These are phyloP conservation scores for Paecilomyces sp. DNA, from an alignment of 2,329 filamentous ascomycete species.

Conservation along the genomic window DNA sequence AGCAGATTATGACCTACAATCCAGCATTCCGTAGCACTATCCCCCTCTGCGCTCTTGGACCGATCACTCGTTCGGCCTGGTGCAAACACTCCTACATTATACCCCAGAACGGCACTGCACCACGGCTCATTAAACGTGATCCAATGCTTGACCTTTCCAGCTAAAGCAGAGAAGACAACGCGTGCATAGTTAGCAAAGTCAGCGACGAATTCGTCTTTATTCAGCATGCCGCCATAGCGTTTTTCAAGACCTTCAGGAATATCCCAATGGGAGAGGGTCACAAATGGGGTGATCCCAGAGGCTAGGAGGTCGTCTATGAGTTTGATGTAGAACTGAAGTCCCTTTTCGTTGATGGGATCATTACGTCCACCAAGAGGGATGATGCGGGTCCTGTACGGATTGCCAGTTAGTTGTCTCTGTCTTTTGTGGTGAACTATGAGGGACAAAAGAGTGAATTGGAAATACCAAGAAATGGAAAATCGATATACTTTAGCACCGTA, in stretches of 20 bases:
- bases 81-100: slow-evolving; percentile 69
- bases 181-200: slow-evolving; percentile 76
- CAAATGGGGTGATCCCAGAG: slow-evolving; percentile 69
- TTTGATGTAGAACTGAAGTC: slow-evolving; percentile 69
- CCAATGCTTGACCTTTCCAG: slow-evolving; percentile 74
- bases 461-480: slow-evolving; percentile 69
- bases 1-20: slow-evolving; percentile 73
- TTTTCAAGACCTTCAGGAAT: slow-evolving; percentile 70
- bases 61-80: slow-evolving; percentile 77
- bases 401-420: not conserved
- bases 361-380: slow-evolving; percentile 78
- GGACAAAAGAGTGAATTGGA: not conserved
- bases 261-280: slow-evolving; percentile 87
- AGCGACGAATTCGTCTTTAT: slow-evolving; percentile 72
- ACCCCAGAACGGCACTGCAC: slow-evolving; percentile 75
- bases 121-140: slow-evolving; percentile 89
- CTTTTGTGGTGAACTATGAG: not conserved
- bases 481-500: slow-evolving; percentile 70
- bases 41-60: slow-evolving; percentile 61
- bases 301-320: slow-evolving; percentile 71
- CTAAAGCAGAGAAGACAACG: slow-evolving; percentile 65
- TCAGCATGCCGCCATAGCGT: slow-evolving; percentile 73
- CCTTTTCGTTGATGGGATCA: slow-evolving; percentile 72
- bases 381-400: slow-evolving; percentile 54
- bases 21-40: slow-evolving; percentile 74